Base-by-base conservation (phyloP, 768 basidiomycete species). In the Leccinum fibrillosum region DNA sequence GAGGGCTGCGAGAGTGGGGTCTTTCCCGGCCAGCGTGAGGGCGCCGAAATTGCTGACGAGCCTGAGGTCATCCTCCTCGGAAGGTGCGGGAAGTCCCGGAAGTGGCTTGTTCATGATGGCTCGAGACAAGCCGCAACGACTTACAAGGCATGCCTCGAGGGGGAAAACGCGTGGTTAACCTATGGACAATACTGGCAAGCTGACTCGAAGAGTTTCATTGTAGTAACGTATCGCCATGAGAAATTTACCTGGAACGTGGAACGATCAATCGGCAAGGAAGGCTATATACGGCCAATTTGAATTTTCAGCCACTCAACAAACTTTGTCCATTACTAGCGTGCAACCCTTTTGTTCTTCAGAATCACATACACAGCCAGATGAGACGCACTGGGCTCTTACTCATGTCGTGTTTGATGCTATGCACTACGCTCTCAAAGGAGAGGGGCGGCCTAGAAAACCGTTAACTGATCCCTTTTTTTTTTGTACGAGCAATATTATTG, bases 401-500 rank as follows among this genome's bases (percentile, higher is more conserved):
- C 42, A 42, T 19, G 39, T 37, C 34, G 42, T 54, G 3, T 30
- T 61, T 71, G 82, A 78, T 80, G 83, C 71, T 52, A 78, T 74
- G 83, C 83, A 81, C 66, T 77, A 82, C 79, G 77, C 76, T 78
- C 74, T 61, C 63, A 50, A 19, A 32, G 37, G 58, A 58, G 75
- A 71, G 79, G 74, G 78, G 82, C 83, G 81, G 83, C 82, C 75
- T 83, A 84, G 82, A 83, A 83, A 83, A 75, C 83, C 82, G 83
- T 82, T 74, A 59, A 78, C 83, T 81, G 83, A 84, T 64, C 54
- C 60, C 62, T 71, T 55, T 56, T 4, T 45, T 1, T 9, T 11
- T 3, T 4, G 54, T 48, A 17, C 35, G 55, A 15, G 50, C 28
- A 9, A 28, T 28, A 28, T 28, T 28, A 28, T 28, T 28, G 28